These are phyloP conservation scores for Puccinia hordei DNA, from an alignment of 1,284 basidiomycete genomes.

Conservation along the genomic window DNA sequence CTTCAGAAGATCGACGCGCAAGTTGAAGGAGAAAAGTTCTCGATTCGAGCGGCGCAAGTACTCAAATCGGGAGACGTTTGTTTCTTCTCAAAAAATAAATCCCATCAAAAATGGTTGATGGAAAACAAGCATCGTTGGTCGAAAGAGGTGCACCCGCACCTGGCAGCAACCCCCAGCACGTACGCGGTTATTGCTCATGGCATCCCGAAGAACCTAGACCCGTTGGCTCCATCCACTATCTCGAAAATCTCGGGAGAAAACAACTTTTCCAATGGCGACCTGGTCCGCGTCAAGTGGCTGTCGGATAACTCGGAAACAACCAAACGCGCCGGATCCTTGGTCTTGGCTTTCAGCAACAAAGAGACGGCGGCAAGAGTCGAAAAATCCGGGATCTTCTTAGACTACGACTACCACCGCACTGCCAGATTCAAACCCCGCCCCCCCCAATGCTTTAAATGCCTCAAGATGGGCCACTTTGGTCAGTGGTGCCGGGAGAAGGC, in stretches of 20 bases:
- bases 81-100: background rate
- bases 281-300: background rate
- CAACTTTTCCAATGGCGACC: background rate
- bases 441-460: slow-evolving; percentile 28
- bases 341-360: background rate
- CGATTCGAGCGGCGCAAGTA: background rate
- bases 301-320: background rate
- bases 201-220: background rate
- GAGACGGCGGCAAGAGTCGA: background rate
- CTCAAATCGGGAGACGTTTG: background rate
- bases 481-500: slow-evolving; percentile 2
- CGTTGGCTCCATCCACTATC: no score
- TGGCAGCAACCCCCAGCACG: background rate
- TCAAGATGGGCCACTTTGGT: background rate
- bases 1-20: background rate
- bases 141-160: background rate
- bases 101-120: background rate
- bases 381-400: background rate
- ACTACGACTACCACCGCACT: background rate
- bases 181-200: background rate
- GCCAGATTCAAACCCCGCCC: background rate
- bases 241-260: background rate
- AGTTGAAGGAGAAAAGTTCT: background rate
- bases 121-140: background rate
- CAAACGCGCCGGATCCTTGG: background rate